These are phyloP conservation scores for Conticribra guillardii DNA, from an alignment of 108 stramenopile genomes.

Conservation along the genomic window DNA sequence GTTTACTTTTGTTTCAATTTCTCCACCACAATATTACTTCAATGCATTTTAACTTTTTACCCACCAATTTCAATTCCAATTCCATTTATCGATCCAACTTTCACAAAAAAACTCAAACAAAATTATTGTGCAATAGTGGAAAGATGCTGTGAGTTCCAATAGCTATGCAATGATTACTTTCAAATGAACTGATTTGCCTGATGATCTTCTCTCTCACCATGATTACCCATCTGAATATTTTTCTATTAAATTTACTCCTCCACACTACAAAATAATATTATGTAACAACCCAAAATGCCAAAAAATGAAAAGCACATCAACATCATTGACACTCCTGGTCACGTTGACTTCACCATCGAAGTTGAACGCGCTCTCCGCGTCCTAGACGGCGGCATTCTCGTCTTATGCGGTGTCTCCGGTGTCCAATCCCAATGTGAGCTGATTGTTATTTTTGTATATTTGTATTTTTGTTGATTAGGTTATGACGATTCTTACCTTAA, in stretches of 20 bases:
- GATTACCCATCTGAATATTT: not conserved
- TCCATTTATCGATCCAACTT: too few species aligned
- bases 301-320: conserved; percentile 98
- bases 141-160: not conserved
- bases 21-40: too few species aligned
- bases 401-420: conserved; percentile 97
- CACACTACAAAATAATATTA: not conserved
- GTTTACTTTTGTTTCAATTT: too few species aligned
- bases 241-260: not conserved
- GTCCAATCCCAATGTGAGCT: conserved; percentile 99
- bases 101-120: not conserved
- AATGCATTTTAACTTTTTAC: too few species aligned
- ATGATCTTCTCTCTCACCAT: not conserved
- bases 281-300: conserved; percentile 1
- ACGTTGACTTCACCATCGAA: conserved; percentile 96
- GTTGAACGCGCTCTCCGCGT: conserved; percentile 99
- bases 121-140: not conserved
- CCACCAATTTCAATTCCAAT: too few species aligned
- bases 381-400: conserved; percentile 96
- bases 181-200: too few species aligned
- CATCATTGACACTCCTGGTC: conserved; percentile 99
- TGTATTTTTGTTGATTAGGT: too few species aligned
- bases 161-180: too few species aligned
- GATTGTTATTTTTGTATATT: too few species aligned
- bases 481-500: too few species aligned